These are phyloP conservation scores for Aphanomyces astaci DNA, from an alignment of 352 stramenopile species.

Conservation along the genomic window DNA sequence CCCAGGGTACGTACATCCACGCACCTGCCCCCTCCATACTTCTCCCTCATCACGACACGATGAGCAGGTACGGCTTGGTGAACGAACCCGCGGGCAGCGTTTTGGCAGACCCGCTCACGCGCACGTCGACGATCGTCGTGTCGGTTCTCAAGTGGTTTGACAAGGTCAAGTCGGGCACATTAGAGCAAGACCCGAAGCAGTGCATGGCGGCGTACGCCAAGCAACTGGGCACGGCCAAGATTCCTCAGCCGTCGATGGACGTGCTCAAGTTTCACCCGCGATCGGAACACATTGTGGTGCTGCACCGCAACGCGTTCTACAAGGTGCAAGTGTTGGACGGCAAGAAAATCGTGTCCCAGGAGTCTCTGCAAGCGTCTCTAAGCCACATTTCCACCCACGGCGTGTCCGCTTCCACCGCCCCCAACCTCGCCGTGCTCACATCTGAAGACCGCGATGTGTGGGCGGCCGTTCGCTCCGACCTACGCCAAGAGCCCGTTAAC, in stretches of 20 bases:
- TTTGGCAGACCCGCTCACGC: constrained; percentile 35
- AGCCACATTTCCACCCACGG: constrained; percentile 37
- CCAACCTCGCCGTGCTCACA: constrained; percentile 45
- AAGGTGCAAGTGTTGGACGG: constrained; percentile 74
- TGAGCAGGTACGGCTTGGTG: constrained; percentile 41
- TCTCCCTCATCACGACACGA: neutral
- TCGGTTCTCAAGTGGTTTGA: constrained; percentile 83
- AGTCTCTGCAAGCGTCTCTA: constrained; percentile 51
- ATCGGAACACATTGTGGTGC: constrained; percentile 83
- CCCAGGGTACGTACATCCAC: constrained; percentile 53
- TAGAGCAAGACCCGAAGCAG: constrained; percentile 85
- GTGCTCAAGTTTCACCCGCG: constrained; percentile 62
- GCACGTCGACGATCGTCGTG: constrained; percentile 68
- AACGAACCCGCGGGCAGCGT: constrained; percentile 75
- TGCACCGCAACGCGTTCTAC: constrained; percentile 80
- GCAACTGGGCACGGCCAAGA: constrained; percentile 79
- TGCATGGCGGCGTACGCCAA: constrained; percentile 85
- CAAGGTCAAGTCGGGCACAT: constrained; percentile 80
- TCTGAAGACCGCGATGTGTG: constrained; percentile 80
- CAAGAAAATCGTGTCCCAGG: constrained; percentile 74
- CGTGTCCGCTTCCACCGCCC: constrained; percentile 1
- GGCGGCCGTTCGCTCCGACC: constrained; percentile 61
- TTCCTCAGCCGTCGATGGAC: constrained; percentile 66
- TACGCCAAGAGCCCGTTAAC: constrained; percentile 64
- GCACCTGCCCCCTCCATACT: neutral